Conservation (phyloP, 1,284 basidiomycete species). For the Ustilago hordei region DNA sequence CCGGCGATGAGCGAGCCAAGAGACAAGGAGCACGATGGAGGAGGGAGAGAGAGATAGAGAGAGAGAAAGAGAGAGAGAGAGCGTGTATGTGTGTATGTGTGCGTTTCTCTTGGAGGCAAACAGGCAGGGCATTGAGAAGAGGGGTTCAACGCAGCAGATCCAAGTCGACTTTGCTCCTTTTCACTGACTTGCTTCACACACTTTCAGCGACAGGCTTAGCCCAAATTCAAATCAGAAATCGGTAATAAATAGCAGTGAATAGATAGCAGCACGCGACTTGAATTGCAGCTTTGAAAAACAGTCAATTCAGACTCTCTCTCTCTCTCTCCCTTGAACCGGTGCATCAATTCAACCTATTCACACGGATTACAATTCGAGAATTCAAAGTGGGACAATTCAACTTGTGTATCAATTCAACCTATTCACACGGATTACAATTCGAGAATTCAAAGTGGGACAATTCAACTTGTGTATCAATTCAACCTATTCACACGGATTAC, state of each 20-base stretch:
- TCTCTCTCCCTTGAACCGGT: neutral
- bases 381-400: neutral
- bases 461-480: no score
- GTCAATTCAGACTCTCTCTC: neutral
- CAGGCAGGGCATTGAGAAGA: conserved; percentile 18
- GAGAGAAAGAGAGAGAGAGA: neutral
- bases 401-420: no score
- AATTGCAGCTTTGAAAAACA: neutral
- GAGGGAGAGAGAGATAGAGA: neutral
- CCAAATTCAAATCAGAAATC: neutral
- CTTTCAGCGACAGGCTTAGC: neutral
- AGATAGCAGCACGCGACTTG: conserved; percentile 1
- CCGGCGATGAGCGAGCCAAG: neutral
- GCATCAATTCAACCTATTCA: neutral
- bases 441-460: neutral
- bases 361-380: neutral
- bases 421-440: neutral
- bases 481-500: neutral
- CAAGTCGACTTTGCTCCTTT: no score
- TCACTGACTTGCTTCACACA: neutral
- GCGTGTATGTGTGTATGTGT: neutral
- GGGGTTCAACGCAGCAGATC: conserved; percentile 31
- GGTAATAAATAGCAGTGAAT: neutral
- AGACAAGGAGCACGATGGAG: conserved; percentile 7
- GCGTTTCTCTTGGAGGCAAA: neutral